phyloP scores from a whole-genome alignment of 129 eudicot species.

The Chrysanthemum lavandulifolium region DNA sequence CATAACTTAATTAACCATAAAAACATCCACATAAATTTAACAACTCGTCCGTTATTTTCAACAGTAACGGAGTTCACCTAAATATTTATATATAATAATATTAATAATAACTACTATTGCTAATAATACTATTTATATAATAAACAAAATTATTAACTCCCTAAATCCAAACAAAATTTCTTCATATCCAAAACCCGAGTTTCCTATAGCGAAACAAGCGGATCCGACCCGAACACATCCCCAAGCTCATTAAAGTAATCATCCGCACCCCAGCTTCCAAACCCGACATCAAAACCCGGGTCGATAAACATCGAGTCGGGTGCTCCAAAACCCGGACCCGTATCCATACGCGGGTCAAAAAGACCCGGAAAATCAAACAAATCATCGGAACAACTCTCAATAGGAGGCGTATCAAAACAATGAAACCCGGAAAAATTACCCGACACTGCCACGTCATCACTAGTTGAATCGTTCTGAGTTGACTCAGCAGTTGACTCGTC shows the following conservation, averaged over 20 bases:
- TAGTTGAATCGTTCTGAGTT: conserved; percentile 27
- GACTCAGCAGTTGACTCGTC: conserved; percentile 51
- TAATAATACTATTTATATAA: not conserved
- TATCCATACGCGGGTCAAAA: conserved; percentile 37
- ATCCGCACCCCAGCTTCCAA: conserved; percentile 39
- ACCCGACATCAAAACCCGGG: conserved; percentile 29
- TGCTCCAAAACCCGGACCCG: conserved; percentile 27
- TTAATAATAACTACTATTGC: not conserved
- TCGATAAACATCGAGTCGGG: conserved; percentile 38
- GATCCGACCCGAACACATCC: conserved; percentile 92
- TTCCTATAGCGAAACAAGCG: conserved; percentile 52
- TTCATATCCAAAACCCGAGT: not conserved
- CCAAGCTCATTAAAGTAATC: conserved; percentile 72
- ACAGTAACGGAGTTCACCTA: conserved; percentile 43
- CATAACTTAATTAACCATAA: conserved; percentile 13
- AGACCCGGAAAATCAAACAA: conserved; percentile 57
- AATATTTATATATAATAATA: conserved; percentile 30
- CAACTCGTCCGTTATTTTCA: conserved; percentile 42
- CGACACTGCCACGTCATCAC: conserved; percentile 28
- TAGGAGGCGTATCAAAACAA: conserved; percentile 30
- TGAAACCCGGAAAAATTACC: conserved; percentile 42
- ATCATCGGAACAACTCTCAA: conserved; percentile 24
- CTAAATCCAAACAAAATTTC: conserved; percentile 30
- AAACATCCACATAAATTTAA: conserved; percentile 20
- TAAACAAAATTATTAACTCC: conserved; percentile 24